Conservation (phyloP, 1,139 yeast genomes). For the Suhomyces wounanorum region DNA sequence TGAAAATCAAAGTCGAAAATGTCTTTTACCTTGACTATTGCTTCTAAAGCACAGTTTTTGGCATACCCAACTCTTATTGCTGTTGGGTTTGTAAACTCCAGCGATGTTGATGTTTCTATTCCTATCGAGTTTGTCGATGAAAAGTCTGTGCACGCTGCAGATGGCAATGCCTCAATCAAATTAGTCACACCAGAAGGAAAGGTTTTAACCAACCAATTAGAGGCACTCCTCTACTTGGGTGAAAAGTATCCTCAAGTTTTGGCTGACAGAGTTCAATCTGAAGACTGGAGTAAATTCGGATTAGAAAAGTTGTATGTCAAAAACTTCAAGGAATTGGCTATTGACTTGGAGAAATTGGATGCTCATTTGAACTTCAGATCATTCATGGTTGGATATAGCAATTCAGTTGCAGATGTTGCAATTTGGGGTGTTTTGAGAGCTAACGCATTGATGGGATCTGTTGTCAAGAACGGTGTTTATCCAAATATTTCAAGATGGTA, state of each 20-base stretch:
- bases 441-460: conserved; percentile 89
- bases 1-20: conserved; percentile 13
- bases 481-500: conserved; percentile 94
- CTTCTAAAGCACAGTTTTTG: conserved; percentile 81
- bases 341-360: conserved; percentile 78
- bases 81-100: conserved; percentile 67
- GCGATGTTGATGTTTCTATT: conserved; percentile 49
- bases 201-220: conserved; percentile 44
- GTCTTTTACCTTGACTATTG: conserved; percentile 56
- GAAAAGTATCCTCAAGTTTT: conserved; percentile 46
- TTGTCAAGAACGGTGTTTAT: conserved; percentile 80
- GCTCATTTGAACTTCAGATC: conserved; percentile 84
- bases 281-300: conserved; percentile 71
- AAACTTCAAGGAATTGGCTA: conserved; percentile 84
- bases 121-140: conserved; percentile 69
- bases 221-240: conserved; percentile 48
- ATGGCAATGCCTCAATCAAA: conserved; percentile 44
- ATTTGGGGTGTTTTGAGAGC: conserved; percentile 94
- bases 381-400: conserved; percentile 65
- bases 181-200: conserved; percentile 50
- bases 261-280: conserved; percentile 34
- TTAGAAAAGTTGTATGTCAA: conserved; percentile 69
- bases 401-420: conserved; percentile 79
- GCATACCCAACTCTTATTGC: conserved; percentile 84
- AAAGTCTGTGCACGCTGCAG: conserved; percentile 42